phyloP scores from a whole-genome alignment of 495 filamentous ascomycete genomes.

The Xylaria bambusicola region DNA sequence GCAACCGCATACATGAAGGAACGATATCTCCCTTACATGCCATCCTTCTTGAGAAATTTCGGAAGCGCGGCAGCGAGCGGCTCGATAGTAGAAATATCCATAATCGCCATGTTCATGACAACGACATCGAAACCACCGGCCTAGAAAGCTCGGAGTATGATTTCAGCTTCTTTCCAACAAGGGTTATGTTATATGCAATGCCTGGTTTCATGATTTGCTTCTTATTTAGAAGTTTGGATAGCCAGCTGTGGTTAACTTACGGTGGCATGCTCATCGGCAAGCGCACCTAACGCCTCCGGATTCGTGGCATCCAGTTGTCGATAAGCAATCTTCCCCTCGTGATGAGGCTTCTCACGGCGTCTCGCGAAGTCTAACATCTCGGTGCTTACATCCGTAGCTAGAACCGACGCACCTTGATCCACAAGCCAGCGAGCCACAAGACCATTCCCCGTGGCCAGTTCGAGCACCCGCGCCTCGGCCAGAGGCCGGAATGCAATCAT shows the following conservation, averaged over 20 bases:
- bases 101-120: conserved; percentile 48
- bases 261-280: conserved; percentile 21
- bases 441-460: conserved; percentile 48
- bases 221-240: background rate
- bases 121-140: conserved; percentile 35
- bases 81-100: conserved; percentile 43
- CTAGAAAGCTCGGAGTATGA: background rate
- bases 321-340: conserved; percentile 25
- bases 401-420: conserved; percentile 28
- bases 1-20: no score
- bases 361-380: conserved; percentile 36
- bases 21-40: no score
- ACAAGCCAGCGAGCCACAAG: conserved; percentile 41
- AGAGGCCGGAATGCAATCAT: conserved; percentile 26
- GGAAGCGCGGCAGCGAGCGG: conserved; percentile 38
- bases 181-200: background rate
- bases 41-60: conserved; percentile 36
- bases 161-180: background rate
- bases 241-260: background rate
- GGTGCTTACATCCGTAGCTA: conserved; percentile 41
- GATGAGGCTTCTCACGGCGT: conserved; percentile 19
- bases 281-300: conserved; percentile 22
- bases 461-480: conserved; percentile 33
- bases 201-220: no score
- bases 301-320: conserved; percentile 38